A percentile compares a stretch with the other conserved stretches of the same genome.
phyloP scores from a whole-genome alignment of 2,329 filamentous ascomycete species.

The Fusarium beomiforme region DNA sequence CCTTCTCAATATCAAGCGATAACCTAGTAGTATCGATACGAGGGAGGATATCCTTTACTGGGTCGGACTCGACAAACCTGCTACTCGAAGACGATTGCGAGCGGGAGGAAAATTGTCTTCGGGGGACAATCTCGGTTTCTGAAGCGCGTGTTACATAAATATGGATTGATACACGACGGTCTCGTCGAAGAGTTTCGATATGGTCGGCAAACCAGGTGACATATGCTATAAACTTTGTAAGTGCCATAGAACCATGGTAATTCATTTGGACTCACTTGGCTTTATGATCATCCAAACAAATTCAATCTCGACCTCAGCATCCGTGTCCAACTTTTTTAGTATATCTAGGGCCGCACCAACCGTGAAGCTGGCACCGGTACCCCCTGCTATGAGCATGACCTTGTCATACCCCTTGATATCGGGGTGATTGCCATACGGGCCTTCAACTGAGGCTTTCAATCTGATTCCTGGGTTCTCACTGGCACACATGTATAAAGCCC shows the following conservation, averaged over 20 bases:
- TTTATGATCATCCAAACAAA: conserved; percentile 55
- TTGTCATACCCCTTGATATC: conserved; percentile 63
- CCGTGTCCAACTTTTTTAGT: conserved; percentile 40
- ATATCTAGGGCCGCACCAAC: conserved; percentile 53
- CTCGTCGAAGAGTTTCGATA: conserved; percentile 45
- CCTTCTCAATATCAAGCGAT: conserved; percentile 30
- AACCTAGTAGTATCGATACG: not conserved
- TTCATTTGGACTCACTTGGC: conserved; percentile 42
- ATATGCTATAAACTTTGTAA: conserved; percentile 42
- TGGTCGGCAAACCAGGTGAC: conserved; percentile 52
- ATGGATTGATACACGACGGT: conserved; percentile 45
- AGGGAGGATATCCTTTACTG: conserved; percentile 17
- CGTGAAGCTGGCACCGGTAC: conserved; percentile 68
- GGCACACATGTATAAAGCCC: conserved; percentile 63
- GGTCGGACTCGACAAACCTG: not conserved
- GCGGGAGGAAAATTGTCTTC: conserved; percentile 5
- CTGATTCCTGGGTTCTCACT: conserved; percentile 57
- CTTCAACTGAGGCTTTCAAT: conserved; percentile 64
- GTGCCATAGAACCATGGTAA: not conserved
- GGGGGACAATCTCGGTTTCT: conserved; percentile 8
- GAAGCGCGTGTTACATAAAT: conserved; percentile 50
- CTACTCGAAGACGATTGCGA: conserved; percentile 21
- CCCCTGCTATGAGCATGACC: conserved; percentile 68
- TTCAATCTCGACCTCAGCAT: conserved; percentile 43
- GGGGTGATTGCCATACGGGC: conserved; percentile 67